These are phyloP conservation scores for Penicillium odoratum DNA, from an alignment of 495 filamentous ascomycete genomes.

Conservation along the genomic window DNA sequence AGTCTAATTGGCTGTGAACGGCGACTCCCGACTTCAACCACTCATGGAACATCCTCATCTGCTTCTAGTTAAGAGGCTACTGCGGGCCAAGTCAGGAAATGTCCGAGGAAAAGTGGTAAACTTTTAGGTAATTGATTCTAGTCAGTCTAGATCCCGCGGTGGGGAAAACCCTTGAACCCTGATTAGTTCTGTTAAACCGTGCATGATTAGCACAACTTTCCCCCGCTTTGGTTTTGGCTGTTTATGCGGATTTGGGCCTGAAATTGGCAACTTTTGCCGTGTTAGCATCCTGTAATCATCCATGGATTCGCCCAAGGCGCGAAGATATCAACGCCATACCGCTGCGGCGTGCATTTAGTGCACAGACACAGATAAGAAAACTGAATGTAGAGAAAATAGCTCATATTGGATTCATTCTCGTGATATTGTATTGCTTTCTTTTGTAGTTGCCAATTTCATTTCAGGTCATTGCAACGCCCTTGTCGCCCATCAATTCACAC, in stretches of 20 bases:
- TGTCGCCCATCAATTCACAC: slow-evolving; percentile 66
- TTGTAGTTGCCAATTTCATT: slow-evolving; percentile 1
- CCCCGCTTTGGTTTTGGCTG: neutral
- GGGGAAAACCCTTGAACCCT: slow-evolving; percentile 1
- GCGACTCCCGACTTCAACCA: slow-evolving; percentile 6
- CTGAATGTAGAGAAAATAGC: neutral
- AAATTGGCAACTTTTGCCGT: neutral
- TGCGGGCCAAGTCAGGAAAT: slow-evolving; percentile 7
- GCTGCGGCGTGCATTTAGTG: no score
- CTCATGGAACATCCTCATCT: slow-evolving; percentile 4
- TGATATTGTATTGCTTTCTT: slow-evolving; percentile 1
- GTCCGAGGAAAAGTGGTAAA: slow-evolving; percentile 13
- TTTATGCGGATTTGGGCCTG: neutral
- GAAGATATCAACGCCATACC: no score
- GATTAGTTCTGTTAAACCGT: neutral
- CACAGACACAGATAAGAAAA: no score
- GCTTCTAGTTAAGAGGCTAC: slow-evolving; percentile 7
- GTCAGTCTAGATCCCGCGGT: slow-evolving; percentile 4
- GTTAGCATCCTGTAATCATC: neutral
- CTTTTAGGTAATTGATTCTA: slow-evolving; percentile 22
- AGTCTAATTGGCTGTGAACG: slow-evolving; percentile 11
- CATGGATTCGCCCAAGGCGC: no score
- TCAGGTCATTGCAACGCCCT: slow-evolving; percentile 24
- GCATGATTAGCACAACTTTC: neutral
- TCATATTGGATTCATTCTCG: neutral